Evolutionary conservation across 768 basidiomycete genomes (phyloP), one percentile per base, ranked within the genome.

Genomic region (Lactarius vividus): DNA sequence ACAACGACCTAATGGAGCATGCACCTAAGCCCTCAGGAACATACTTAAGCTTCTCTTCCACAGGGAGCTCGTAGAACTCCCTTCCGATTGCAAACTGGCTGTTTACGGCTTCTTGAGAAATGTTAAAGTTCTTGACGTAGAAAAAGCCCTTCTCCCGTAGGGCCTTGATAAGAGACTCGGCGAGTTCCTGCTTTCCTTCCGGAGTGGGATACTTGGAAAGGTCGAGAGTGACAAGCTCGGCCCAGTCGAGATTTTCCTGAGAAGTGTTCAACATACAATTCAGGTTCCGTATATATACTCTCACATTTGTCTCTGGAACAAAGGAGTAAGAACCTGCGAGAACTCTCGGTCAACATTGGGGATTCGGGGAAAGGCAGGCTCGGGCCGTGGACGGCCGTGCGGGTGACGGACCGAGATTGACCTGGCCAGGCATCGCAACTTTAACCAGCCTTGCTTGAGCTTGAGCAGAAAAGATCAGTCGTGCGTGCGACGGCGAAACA

Each of bases 71-170:
- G 69, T 83, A 84, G 72, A 83, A 80, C 55, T 75, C 71, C 54
- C 78, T 77, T 0, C 82, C 83, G 33, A 84, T 70, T 0, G 78
- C 75, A 70, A 83, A 83, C 69, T 84, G 83, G 37, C 79, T 70
- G 70, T 83, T 77, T 23, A 84, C 82, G 16, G 73, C 73, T 62
- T 81, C 80, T 70, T 83, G 80, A 10, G 78, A 72, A 66, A 84
- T 81, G 67, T 79, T 80, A 70, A 81, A 84, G 72, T 79, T 80
- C 75, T 79, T 81, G 42, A 83, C 80, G 71, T 82, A 83, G 77
- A 82, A 83, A 75, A 82, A 82, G 15, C 81, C 81, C 65, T 82
- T 78, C 69, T 79, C 77, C 35, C 80, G 78, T 33, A 83, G 75
- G 15, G 80, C 82, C 49, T 77, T 72, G 69, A 83, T 77, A 31